Conservation (phyloP, 768 basidiomycete genomes). For the Pisolithus tinctorius region DNA sequence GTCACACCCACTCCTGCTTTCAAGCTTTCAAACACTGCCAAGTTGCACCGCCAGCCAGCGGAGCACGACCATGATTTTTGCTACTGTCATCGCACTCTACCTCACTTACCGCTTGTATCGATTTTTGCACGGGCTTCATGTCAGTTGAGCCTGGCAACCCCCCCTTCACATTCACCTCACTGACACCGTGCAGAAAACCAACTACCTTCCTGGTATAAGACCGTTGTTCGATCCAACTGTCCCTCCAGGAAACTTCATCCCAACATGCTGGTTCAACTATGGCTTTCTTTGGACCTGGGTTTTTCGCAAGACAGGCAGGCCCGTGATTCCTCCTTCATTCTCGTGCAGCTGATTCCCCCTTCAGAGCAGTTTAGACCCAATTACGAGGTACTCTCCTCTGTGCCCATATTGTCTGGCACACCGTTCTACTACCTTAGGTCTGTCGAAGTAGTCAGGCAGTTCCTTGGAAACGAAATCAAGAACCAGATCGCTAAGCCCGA, state of each 20-base stretch:
- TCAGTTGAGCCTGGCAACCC: neutral
- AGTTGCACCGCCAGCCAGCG: neutral
- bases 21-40: too few relatives aligned
- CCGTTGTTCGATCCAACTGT: constrained; percentile 35
- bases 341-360: neutral
- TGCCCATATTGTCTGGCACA: constrained; percentile 7
- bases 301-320: constrained; percentile 30
- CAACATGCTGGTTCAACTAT: constrained; percentile 40
- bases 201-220: constrained; percentile 33
- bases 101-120: neutral
- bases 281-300: constrained; percentile 31
- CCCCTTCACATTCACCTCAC: neutral
- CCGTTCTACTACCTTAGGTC: constrained; percentile 6
- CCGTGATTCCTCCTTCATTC: neutral
- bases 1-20: neutral
- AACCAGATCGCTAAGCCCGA: constrained; percentile 7
- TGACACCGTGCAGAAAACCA: constrained; percentile 26
- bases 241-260: constrained; percentile 31
- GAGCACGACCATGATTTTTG: neutral
- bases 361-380: constrained; percentile 10
- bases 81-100: neutral
- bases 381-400: constrained; percentile 7
- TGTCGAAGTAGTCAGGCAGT: constrained; percentile 3
- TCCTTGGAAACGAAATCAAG: constrained; percentile 8
- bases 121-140: neutral